Evolutionary conservation across 441 rosid species (phyloP).

Genomic region (Gossypium schwendimanii): DNA sequence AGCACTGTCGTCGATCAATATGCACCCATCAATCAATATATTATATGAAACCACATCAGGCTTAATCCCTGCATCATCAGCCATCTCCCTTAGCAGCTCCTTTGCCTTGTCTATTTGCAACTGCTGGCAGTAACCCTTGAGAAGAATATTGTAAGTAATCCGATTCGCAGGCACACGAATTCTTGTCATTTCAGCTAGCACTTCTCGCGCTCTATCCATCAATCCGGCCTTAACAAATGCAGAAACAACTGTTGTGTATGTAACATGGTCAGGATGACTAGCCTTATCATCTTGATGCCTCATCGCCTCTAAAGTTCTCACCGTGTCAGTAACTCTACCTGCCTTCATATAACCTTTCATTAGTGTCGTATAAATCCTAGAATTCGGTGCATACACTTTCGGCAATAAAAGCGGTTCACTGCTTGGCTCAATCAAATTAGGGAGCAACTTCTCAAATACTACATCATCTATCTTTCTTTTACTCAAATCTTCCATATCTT

Average conservation of each 20-base stretch:
- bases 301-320: slow-evolving; percentile 87
- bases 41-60: slow-evolving; percentile 92
- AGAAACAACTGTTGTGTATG: slow-evolving; percentile 85
- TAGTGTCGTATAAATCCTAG: slow-evolving; percentile 61
- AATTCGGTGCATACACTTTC: slow-evolving; percentile 51
- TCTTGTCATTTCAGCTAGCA: slow-evolving; percentile 76
- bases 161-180: slow-evolving; percentile 73
- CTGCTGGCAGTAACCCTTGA: slow-evolving; percentile 83
- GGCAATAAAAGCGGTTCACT: slow-evolving; percentile 62
- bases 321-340: slow-evolving; percentile 63
- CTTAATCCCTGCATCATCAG: slow-evolving; percentile 40
- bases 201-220: slow-evolving; percentile 78
- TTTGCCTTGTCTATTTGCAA: slow-evolving; percentile 62
- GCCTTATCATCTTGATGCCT: slow-evolving; percentile 50
- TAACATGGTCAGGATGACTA: slow-evolving; percentile 80
- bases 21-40: slow-evolving; percentile 79
- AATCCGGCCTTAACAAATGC: slow-evolving; percentile 71
- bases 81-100: slow-evolving; percentile 69
- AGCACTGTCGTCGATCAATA: slow-evolving; percentile 70
- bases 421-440: slow-evolving; percentile 37
- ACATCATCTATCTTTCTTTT: slow-evolving; percentile 16
- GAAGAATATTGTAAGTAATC: slow-evolving; percentile 79
- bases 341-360: slow-evolving; percentile 96
- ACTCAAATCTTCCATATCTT: slow-evolving; percentile 8
- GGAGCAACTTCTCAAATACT: slow-evolving; percentile 63